Evolutionary conservation across 306 rosid species (phyloP), one percentile per base, ranked within the genome.

Genomic region (Cicer chorassanicum): DNA sequence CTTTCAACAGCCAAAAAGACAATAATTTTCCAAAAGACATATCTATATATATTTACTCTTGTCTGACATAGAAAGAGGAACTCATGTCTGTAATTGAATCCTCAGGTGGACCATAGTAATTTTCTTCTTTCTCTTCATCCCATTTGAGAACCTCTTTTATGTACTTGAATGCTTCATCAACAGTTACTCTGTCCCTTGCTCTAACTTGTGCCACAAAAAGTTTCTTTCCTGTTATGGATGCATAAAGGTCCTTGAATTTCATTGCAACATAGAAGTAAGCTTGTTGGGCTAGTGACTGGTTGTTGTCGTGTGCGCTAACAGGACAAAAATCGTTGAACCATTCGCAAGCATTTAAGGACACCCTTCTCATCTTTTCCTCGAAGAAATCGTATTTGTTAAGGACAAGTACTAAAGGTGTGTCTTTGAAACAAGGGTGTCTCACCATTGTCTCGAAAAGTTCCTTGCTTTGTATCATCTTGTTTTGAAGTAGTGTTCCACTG

Each of bases 1-100:
- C 46, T 14, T 63, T 36, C n/a, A 65, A 66, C 13, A 68, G 7
- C 73, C 65, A 68, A 70, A 65, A 63, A 34, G n/a, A 43, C 39
- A 56, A 61, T 56, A 56, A 41, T 18, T 68, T 45, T 54, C 44
- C 43, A 60, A 13, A 9, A 34, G 16, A 60, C 44, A 43, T 29
- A 29, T 29, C 34, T 29, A 29, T 29, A 53, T 43, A 74, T 68
- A 80, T 72, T 71, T n/a, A 86, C 61, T 85, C 92, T 85, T 79
- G 93, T 84, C 96, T 86, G 56, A 80, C 77, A 83, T 78, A 90
- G 2, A 93, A 97, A 42, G 97, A 94, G 74, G 99, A 87, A 79
- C 99, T 92, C 84, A 95, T 73, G 61, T 94, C 98, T 86, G 98
- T 95, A 78, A 95, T 92, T 21, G 99, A 95, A 83, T 95, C 99